Percentiles rank a stretch among this genome's conserved stretches.
These are phyloP conservation scores for Cornus florida DNA, from an alignment of 148 eudicot genomes.

Conservation along the genomic window DNA sequence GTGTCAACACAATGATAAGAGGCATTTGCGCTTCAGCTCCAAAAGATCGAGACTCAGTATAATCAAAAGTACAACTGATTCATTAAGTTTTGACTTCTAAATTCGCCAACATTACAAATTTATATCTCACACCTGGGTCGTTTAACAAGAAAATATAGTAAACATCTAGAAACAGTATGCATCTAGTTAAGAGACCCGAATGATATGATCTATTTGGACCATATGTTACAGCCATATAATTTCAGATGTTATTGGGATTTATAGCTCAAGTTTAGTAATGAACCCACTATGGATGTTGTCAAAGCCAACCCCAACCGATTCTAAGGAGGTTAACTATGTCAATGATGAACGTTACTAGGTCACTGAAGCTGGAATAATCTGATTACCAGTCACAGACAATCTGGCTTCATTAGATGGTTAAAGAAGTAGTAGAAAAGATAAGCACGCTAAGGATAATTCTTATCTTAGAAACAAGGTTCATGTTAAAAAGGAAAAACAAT, in stretches of 20 bases:
- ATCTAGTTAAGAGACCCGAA: not conserved
- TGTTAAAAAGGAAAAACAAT: too few relatives aligned
- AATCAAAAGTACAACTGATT: too few relatives aligned
- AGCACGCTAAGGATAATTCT: too few relatives aligned
- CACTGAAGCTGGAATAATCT: not conserved
- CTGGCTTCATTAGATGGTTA: not conserved
- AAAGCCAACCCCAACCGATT: not conserved
- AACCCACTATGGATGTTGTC: not conserved
- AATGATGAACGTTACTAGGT: not conserved
- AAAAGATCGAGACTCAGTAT: too few relatives aligned
- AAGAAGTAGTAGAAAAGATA: not conserved
- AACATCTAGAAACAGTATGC: not conserved
- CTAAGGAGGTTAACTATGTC: not conserved
- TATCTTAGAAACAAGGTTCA: too few relatives aligned
- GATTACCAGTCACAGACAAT: not conserved
- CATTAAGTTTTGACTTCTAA: too few relatives aligned
- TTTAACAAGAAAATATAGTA: not conserved
- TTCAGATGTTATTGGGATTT: not conserved
- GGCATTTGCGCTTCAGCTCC: too few relatives aligned
- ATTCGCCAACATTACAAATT: too few relatives aligned
- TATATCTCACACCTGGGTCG: slow-evolving; percentile 35
- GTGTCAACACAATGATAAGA: too few relatives aligned
- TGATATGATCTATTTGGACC: not conserved
- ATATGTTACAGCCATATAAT: not conserved
- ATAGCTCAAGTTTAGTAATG: not conserved